Conservation (phyloP, 768 basidiomycete species). For the Trametes cinnabarina region DNA sequence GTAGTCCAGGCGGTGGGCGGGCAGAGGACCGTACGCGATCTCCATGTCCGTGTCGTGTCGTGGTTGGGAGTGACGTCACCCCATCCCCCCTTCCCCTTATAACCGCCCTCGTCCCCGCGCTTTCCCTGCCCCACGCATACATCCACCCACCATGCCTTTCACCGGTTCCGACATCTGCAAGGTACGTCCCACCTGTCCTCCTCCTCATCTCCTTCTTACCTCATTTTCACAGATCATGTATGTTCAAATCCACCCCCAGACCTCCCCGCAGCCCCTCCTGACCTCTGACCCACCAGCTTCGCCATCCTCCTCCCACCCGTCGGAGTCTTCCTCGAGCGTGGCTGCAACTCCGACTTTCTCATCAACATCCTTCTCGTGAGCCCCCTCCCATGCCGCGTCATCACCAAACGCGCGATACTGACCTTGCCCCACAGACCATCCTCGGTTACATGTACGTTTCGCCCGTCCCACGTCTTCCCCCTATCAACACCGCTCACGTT, state of each 20-base stretch:
- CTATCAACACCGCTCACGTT: slow-evolving; percentile 19
- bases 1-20: slow-evolving; percentile 53
- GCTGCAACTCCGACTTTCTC: slow-evolving; percentile 70
- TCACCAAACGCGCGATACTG: not conserved
- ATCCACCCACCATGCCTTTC: slow-evolving; percentile 53
- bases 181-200: slow-evolving; percentile 36
- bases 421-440: slow-evolving; percentile 42
- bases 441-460: slow-evolving; percentile 71
- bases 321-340: slow-evolving; percentile 86
- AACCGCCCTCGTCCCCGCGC: not conserved
- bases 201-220: not conserved
- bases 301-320: slow-evolving; percentile 80
- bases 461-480: not conserved
- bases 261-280: not conserved
- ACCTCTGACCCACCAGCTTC: slow-evolving; percentile 36
- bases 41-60: slow-evolving; percentile 16
- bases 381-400: slow-evolving; percentile 5
- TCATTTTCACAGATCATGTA: slow-evolving; percentile 43
- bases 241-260: slow-evolving; percentile 9
- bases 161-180: slow-evolving; percentile 78
- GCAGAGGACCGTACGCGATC: slow-evolving; percentile 29
- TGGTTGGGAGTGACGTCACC: slow-evolving; percentile 16
- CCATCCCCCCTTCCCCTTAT: not conserved
- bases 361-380: slow-evolving; percentile 73
- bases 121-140: slow-evolving; percentile 11